phyloP scores from a whole-genome alignment of 1,284 basidiomycete species.

The Inonotus hispidus region DNA sequence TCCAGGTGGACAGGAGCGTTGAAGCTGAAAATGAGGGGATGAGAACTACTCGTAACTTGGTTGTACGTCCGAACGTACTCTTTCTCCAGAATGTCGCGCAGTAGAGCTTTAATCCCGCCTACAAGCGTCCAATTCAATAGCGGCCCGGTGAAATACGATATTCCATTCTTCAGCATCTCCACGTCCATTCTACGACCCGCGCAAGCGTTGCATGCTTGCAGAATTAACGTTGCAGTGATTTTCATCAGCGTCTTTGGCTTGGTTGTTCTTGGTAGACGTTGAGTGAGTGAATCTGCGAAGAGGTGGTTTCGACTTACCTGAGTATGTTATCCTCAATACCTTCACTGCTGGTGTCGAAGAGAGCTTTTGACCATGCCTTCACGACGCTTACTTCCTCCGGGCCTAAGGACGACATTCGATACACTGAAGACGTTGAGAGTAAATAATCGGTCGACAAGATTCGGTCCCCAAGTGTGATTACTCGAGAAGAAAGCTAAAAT shows the following conservation, averaged over 20 bases:
- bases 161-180: slow-evolving; percentile 63
- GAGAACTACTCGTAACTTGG: slow-evolving; percentile 1
- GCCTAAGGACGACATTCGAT: slow-evolving; percentile 38
- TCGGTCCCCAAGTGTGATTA: slow-evolving; percentile 34
- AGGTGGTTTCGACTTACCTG: slow-evolving; percentile 38
- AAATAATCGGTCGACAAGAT: slow-evolving; percentile 47
- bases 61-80: slow-evolving; percentile 37
- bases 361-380: slow-evolving; percentile 62
- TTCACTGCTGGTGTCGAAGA: slow-evolving; percentile 71
- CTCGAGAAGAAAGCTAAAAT: slow-evolving; percentile 27
- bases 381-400: slow-evolving; percentile 48
- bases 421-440: slow-evolving; percentile 40
- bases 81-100: slow-evolving; percentile 52
- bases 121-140: slow-evolving; percentile 75
- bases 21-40: slow-evolving; percentile 28
- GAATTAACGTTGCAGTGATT: slow-evolving; percentile 61
- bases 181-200: slow-evolving; percentile 52
- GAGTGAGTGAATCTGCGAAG: slow-evolving; percentile 5
- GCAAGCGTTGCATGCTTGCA: slow-evolving; percentile 49
- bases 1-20: slow-evolving; percentile 29
- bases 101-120: slow-evolving; percentile 59
- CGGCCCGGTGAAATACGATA: slow-evolving; percentile 69
- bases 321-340: slow-evolving; percentile 78
- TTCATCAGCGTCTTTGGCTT: slow-evolving; percentile 60
- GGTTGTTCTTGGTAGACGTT: slow-evolving; percentile 45